These are phyloP conservation scores for Tubosaeta sp. DNA, from an alignment of 768 basidiomycete species.

Conservation along the genomic window DNA sequence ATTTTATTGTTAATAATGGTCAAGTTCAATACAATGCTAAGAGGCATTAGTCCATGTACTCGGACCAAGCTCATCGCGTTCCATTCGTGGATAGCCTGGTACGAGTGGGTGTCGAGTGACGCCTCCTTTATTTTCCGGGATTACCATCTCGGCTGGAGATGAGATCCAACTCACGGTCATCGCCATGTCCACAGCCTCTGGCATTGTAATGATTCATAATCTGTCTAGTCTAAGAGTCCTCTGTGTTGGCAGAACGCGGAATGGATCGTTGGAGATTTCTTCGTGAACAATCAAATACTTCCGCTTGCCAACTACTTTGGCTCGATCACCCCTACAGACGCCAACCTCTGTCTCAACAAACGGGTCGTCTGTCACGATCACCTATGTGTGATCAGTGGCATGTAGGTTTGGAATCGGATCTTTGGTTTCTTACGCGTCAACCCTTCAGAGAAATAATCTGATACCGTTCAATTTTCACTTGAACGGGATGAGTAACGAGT, in stretches of 20 bases:
- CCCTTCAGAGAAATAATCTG: background rate
- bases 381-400: background rate
- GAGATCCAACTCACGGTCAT: background rate
- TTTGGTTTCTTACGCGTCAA: background rate
- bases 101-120: background rate
- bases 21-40: background rate
- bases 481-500: too few species aligned
- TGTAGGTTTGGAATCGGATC: background rate
- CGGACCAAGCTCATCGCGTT: background rate
- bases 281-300: background rate
- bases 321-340: background rate
- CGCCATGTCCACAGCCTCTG: background rate
- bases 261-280: constrained; percentile 1
- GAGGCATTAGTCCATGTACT: background rate
- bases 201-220: background rate
- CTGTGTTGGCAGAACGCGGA: background rate
- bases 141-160: background rate
- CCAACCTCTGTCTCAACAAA: background rate
- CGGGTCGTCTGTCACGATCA: background rate
- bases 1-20: background rate
- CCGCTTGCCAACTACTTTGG: constrained; percentile 2
- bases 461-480: background rate
- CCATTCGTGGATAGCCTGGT: constrained; percentile 1
- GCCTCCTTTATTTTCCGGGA: background rate
- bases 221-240: background rate